Conservation (phyloP, 2,329 filamentous ascomycete species). For the Esteya vermicola region DNA sequence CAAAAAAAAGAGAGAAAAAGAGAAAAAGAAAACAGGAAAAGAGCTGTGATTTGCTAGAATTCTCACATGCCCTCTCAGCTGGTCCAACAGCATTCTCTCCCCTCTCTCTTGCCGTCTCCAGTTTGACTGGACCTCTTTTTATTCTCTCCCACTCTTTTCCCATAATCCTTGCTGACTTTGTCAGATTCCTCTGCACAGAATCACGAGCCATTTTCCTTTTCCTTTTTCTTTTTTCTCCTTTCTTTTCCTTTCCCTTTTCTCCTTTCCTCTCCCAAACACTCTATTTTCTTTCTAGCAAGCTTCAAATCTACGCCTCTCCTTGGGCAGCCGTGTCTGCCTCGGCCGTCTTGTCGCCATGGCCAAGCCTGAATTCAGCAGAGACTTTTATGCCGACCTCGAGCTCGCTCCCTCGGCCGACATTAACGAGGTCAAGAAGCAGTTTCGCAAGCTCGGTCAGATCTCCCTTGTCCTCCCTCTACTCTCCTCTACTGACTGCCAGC, state of each 20-base stretch:
- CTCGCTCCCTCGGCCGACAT: slow-evolving; percentile 51
- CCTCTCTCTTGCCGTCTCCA: no score
- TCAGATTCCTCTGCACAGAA: not conserved
- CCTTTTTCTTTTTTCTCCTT: not conserved
- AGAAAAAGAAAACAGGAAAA: not conserved
- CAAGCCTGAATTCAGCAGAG: slow-evolving; percentile 48
- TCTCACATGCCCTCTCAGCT: no score
- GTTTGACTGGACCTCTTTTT: no score
- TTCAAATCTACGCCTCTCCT: no score
- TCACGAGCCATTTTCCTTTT: no score
- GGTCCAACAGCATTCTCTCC: no score
- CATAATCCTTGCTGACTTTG: not conserved
- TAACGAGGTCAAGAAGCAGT: slow-evolving; percentile 74
- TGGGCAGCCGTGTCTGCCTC: not conserved
- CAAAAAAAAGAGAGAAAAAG: not conserved
- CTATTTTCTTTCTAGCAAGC: no score
- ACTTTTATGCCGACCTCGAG: slow-evolving; percentile 79
- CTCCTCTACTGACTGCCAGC: slow-evolving; percentile 29
- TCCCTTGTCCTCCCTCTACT: not conserved
- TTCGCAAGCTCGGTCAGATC: slow-evolving; percentile 58
- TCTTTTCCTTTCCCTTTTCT: not conserved
- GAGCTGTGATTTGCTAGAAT: not conserved
- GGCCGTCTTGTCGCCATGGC: slow-evolving; percentile 35
- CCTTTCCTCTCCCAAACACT: not conserved
- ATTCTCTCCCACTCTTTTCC: no score